Evolutionary conservation across 1,284 basidiomycete species (phyloP), one percentile per base, ranked within the genome.

Genomic region (Tylopilus sp.): DNA sequence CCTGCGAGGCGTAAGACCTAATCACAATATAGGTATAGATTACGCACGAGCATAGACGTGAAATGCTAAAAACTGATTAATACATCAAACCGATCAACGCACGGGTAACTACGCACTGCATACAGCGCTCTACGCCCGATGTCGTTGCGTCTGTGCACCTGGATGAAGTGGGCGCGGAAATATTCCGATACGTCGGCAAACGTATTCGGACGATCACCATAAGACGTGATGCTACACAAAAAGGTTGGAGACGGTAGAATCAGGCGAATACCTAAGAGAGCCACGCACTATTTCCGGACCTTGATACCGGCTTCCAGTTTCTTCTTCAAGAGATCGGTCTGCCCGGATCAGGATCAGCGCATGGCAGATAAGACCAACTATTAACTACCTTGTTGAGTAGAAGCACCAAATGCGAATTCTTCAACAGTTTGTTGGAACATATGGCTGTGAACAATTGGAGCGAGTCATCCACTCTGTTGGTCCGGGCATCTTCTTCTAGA

Each of bases 381-480:
- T 30, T 16, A 51, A 67, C 37, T 51, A 80, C 84, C 79, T 89
- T 89, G 70, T 89, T 90, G 41, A 90, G 71, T 56, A 90, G 74
- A 44, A 90, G 73, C 6, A 90, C 83, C 34, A 89, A 68, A 60
- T 86, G 84, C 6, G 84, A 79, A 51, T 80, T 78, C 60, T 81
- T 79, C 47, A 90, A 70, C 49, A 90, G 76, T 61, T 80, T 80
- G 63, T 87, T 89, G 43, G 84, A 76, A 59, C 85, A 88, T 54
- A 89, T 81, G 12, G 77, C 63, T 4, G 81, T 84, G 66, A 88
- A 89, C 4, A 90, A 74, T 59, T 88, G 83, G 12, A 90, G 71
- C 5, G 87, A 89, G 66, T 90, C 88, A 54, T 89, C 81, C 50
- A 90, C 84, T 52, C 87, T 72, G 64, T 90, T 90, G 43, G 81